Evolutionary conservation across 1,284 basidiomycete species (phyloP), one percentile per base, ranked within the genome.

Genomic region (Apiotrichum gamsii): DNA sequence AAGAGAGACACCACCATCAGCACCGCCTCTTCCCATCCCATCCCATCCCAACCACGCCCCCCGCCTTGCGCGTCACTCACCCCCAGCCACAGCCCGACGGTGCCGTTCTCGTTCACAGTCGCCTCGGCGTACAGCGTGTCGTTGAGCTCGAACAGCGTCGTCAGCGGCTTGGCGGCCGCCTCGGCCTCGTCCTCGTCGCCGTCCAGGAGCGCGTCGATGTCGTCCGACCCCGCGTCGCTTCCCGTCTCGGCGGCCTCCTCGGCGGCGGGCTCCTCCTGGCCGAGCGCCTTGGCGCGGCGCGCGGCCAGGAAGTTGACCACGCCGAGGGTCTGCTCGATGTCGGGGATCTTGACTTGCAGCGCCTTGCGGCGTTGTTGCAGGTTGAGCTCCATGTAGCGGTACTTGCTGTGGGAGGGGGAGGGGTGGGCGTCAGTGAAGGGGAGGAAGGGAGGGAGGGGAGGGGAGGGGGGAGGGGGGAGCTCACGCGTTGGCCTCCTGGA

Each of bases 301-400:
- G 85, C 81, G 55, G 84, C 82, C 36, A 97, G 71, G 64, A 82
- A 87, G 62, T 86, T 81, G 24, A 98, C 90, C 80, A 97, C 95
- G 48, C 79, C 77, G 38, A 98, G 73, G 2, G 93, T 97, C 74
- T 94, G 91, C 62, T 82, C 81, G 62, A 98, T 93, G 70, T 98
- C 95, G 0, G 94, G 94, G 39, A 97, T 93, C 78, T 98, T 97
- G 54, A 89, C 87, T 59, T 90, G 85, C 5, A 97, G 77, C 2
- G 84, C 83, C 47, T 79, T 78, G 43, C 86, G 79, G 38, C 91
- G 80, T 67, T 90, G 85, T 13, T 83, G 77, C 39, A 94, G 77
- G 65, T 84, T 93, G 29, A 82, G 76, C 63, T 97, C 94, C 94
- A 98, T 97, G 74, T 94, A 95, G 51, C 89, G 86, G 77, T 98